phyloP scores from a whole-genome alignment of 1,284 basidiomycete species.

The Malassezia slooffiae region DNA sequence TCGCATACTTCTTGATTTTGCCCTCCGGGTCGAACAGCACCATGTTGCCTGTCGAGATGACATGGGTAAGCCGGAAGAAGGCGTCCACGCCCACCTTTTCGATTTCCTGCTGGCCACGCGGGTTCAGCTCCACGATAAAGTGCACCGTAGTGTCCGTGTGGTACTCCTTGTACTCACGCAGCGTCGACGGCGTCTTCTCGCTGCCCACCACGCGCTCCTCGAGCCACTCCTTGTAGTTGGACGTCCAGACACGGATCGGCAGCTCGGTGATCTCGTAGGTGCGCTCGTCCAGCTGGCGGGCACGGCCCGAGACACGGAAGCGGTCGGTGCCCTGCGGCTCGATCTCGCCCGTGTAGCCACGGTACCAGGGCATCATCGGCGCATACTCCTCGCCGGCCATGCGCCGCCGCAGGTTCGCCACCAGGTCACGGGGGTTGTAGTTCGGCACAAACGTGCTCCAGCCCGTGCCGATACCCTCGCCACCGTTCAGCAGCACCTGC shows the following conservation, averaged over 20 bases:
- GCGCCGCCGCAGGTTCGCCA: conserved; percentile 71
- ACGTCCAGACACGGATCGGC: conserved; percentile 91
- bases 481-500: conserved; percentile 81
- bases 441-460: conserved; percentile 92
- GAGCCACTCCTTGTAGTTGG: conserved; percentile 78
- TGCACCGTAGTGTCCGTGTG: conserved; percentile 83
- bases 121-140: conserved; percentile 71
- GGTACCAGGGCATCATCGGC: conserved; percentile 91
- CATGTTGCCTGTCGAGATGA: conserved; percentile 88
- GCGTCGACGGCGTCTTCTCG: conserved; percentile 56
- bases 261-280: conserved; percentile 92
- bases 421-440: conserved; percentile 84
- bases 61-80: conserved; percentile 76
- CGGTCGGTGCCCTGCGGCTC: conserved; percentile 69
- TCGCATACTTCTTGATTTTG: conserved; percentile 87
- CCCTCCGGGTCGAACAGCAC: conserved; percentile 93
- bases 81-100: conserved; percentile 78
- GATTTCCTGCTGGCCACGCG: conserved; percentile 72
- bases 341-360: conserved; percentile 77
- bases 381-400: conserved; percentile 76
- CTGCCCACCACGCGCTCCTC: conserved; percentile 56
- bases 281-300: conserved; percentile 67
- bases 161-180: conserved; percentile 50
- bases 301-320: conserved; percentile 71
- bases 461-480: conserved; percentile 95